Evolutionary conservation across 257 asterid species (phyloP), one percentile per base, ranked within the genome.

Genomic region (Dorcoceras hygrometricum): DNA sequence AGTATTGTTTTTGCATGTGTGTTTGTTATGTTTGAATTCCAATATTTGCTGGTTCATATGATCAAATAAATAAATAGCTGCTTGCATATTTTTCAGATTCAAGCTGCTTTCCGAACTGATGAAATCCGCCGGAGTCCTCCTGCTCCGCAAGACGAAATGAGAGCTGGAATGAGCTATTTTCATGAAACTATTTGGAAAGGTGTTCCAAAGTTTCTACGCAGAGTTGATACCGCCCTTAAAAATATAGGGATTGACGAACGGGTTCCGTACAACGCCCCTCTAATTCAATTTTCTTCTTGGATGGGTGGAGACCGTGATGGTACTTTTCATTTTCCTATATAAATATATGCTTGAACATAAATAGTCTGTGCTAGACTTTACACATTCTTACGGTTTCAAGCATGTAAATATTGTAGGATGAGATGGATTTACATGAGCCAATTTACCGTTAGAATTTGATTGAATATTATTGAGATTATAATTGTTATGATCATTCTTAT

Each of bases 291-390:
- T n/a, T n/a, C n/a, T 19, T 83, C 88, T 22, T 83, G 88, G 88
- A 83, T 83, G 88, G 89, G 84, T 67, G 86, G 84, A 58, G 89
- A 83, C 55, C 86, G 86, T 63, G 86, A 81, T 54, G 89, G 89
- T 84, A 77, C 53, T 9, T 56, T 28, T 62, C 39, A 12, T 36
- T 32, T 18, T 1, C 43, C 20, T 27, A n/a, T 58, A 20, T 4
- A 28, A 3, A 36, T 22, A 66, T 55, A 25, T 27, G 9, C 43
- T 22, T 56, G 7, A 5, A 19, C 23, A n/a, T 6, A 8, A 24
- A 19, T 2, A 29, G 6, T 22, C 12, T 65, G 43, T 4, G 27
- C 57, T 63, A 31, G 34, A 55, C 18, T 10, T n/a, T 56, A 27
- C 18, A 24, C 2, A 34, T 34, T 39, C 10, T 39, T 11, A 39